These are phyloP conservation scores for Dendryphion nanum DNA, from an alignment of 2,329 filamentous ascomycete species.

Conservation along the genomic window DNA sequence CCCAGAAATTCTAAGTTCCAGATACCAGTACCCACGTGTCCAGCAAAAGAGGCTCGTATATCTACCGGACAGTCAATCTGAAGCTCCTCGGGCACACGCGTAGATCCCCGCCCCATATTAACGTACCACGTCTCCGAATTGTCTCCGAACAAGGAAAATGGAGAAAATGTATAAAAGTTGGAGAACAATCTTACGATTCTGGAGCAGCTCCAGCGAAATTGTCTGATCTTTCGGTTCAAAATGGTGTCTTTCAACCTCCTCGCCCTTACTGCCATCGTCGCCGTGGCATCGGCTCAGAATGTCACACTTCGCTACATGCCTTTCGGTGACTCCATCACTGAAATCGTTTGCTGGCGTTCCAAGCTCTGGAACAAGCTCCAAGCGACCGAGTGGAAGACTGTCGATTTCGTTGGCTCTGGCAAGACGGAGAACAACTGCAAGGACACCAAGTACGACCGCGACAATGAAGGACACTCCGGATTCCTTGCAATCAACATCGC, in stretches of 20 bases:
- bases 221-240: not conserved
- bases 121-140: constrained; percentile 1
- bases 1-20: no score
- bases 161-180: not conserved
- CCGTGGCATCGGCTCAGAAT: constrained; percentile 15
- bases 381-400: constrained; percentile 36
- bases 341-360: constrained; percentile 46
- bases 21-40: no score
- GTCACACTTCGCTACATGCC: constrained; percentile 39
- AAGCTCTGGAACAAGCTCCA: constrained; percentile 45
- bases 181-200: not conserved
- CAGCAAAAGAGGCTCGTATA: no score
- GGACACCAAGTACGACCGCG: constrained; percentile 42
- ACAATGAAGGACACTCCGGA: constrained; percentile 47
- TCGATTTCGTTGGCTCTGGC: constrained; percentile 41
- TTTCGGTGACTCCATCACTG: constrained; percentile 47
- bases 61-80: no score
- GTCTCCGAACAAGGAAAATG: not conserved
- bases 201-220: not conserved
- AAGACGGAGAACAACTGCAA: constrained; percentile 33
- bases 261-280: constrained; percentile 9
- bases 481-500: constrained; percentile 47
- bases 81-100: no score
- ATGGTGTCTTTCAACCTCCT: constrained; percentile 23
- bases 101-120: no score